Evolutionary conservation across 345 rosid species (phyloP), one percentile per base, ranked within the genome.

Genomic region (Eutrema heterophyllum): DNA sequence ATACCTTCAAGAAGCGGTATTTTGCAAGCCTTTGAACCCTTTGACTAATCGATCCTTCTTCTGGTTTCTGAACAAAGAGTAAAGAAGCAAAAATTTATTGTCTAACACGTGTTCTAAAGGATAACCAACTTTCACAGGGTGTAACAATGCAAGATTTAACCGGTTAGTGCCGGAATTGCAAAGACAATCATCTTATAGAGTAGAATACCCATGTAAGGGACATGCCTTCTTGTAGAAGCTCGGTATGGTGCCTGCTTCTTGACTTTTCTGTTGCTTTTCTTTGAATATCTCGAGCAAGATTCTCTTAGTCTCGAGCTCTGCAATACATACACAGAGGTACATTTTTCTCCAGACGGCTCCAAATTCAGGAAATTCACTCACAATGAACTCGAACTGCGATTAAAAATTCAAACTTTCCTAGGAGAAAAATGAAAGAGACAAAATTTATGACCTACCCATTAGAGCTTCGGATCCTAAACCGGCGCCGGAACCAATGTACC

Each of bases 391-490:
- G 15, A 52, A 33, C 24, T 51, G 49, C 32, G n/a, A 43, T 52
- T 21, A 60, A 40, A 60, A 9, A 61, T 33, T 11, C 33, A 26
- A 61, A 44, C n/a, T 69, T 54, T 62, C 12, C 24, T 9, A 16
- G 1, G 44, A 26, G 54, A 56, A 16, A 21, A 68, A 27, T 6
- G 53, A 29, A 68, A 68, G 27, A 30, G 41, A 43, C 0, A 0
- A 0, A 75, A 38, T 41, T 39, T 9, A 29, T 13, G 61, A 46
- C 87, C 27, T 59, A 95, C 99, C 99, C 99, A 95, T 92, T 26
- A 95, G 80, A 27, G 98, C 98, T 85, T 95, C 99, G 59, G 99
- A 95, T 83, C 99, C 98, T 49, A 95, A 96, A 4, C 99, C 97
- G 14, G 96, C 85, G 13, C 99, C 98, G 77, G 98, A 90, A 77